phyloP scores from a whole-genome alignment of 2,329 filamentous ascomycete species.

The Penicillium sp. region DNA sequence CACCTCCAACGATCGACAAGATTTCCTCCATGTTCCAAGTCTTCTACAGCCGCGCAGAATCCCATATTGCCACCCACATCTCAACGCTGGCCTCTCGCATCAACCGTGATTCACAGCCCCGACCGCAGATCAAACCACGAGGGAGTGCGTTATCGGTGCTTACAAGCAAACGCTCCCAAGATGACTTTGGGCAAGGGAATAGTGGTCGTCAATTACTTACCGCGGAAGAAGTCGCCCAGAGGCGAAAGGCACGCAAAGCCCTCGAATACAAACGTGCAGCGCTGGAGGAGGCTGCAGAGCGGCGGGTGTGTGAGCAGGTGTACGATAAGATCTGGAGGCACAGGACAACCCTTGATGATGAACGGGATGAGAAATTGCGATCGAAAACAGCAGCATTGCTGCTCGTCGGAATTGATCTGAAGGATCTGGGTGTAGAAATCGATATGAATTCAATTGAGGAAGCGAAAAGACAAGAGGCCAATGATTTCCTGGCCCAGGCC shows the following conservation, averaged over 20 bases:
- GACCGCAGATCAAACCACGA: slow-evolving; percentile 50
- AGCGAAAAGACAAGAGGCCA: slow-evolving; percentile 61
- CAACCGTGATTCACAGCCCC: slow-evolving; percentile 60
- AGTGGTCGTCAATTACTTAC: slow-evolving; percentile 83
- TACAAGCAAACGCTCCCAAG: slow-evolving; percentile 39
- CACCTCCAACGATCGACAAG: slow-evolving; percentile 74
- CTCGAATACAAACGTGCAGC: slow-evolving; percentile 70
- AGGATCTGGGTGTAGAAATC: slow-evolving; percentile 74
- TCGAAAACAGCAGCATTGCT: slow-evolving; percentile 88
- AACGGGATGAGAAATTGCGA: slow-evolving; percentile 85
- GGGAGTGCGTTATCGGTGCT: slow-evolving; percentile 51
- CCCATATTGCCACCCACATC: slow-evolving; percentile 82
- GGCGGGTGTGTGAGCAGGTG: slow-evolving; percentile 74
- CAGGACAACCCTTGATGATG: slow-evolving; percentile 85
- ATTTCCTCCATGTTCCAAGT: slow-evolving; percentile 87
- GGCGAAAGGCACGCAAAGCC: slow-evolving; percentile 69
- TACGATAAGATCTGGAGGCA: slow-evolving; percentile 90
- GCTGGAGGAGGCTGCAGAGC: slow-evolving; percentile 87
- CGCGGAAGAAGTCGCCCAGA: slow-evolving; percentile 70
- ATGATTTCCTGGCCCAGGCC: slow-evolving; percentile 65
- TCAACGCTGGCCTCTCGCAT: slow-evolving; percentile 69
- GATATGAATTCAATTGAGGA: slow-evolving; percentile 50
- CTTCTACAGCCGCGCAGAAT: slow-evolving; percentile 76
- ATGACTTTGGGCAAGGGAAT: slow-evolving; percentile 33
- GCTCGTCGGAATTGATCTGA: slow-evolving; percentile 83